Percentiles rank a stretch among this genome's conserved stretches.
Conservation (phyloP, 1,284 basidiomycete species). For the Cutaneotrichosporon arboriforme region DNA sequence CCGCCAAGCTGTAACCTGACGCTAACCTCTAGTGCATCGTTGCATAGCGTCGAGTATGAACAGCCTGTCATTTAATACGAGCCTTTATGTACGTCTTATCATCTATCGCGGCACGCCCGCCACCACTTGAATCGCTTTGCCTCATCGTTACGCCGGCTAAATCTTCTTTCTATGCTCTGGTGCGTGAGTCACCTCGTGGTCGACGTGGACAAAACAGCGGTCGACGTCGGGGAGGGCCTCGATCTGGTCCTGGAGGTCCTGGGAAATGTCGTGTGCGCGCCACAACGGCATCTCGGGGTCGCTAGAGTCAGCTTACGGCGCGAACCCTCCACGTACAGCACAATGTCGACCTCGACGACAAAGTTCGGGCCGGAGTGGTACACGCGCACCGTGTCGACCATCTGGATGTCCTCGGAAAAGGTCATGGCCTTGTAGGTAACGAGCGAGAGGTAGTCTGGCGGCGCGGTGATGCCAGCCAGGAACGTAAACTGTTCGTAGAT, state of each 20-base stretch:
- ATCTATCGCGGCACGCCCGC: not conserved
- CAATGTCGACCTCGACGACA: conserved; percentile 91
- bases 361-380: conserved; percentile 73
- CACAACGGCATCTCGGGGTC: conserved; percentile 78
- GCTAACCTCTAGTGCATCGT: conserved; percentile 20
- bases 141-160: not conserved
- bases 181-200: conserved; percentile 78
- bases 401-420: conserved; percentile 76
- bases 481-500: conserved; percentile 73
- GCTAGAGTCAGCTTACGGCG: conserved; percentile 34
- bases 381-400: conserved; percentile 80
- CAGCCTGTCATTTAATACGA: not conserved
- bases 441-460: conserved; percentile 81
- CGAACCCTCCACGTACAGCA: conserved; percentile 53
- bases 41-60: not conserved
- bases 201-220: conserved; percentile 86
- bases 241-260: conserved; percentile 88
- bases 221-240: conserved; percentile 88
- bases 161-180: conserved; percentile 34
- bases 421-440: conserved; percentile 89
- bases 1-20: conserved; percentile 49
- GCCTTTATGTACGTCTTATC: not conserved
- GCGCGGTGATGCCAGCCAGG: conserved; percentile 84
- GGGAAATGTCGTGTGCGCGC: conserved; percentile 87
- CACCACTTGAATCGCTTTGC: not conserved